These are phyloP conservation scores for Kazachstania taianensis DNA, from an alignment of 805 yeast genomes.

Conservation along the genomic window DNA sequence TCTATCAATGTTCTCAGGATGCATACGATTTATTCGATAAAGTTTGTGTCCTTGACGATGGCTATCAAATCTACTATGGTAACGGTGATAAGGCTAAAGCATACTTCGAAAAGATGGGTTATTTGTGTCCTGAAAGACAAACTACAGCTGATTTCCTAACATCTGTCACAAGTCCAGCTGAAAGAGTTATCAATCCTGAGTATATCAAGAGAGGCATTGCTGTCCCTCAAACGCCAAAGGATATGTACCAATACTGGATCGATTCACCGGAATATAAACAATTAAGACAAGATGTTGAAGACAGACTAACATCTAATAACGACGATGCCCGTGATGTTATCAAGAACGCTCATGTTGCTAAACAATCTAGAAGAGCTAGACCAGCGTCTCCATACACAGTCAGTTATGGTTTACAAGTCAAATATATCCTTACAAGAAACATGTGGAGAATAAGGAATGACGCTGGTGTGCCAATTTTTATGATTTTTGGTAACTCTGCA, in stretches of 20 bases:
- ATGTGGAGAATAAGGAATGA: slow-evolving; percentile 41
- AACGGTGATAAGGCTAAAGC: slow-evolving; percentile 41
- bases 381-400: slow-evolving; percentile 42
- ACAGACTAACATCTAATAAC: slow-evolving; percentile 27
- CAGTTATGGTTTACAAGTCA: slow-evolving; percentile 43
- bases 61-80: slow-evolving; percentile 58
- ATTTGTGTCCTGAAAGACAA: slow-evolving; percentile 51
- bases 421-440: slow-evolving; percentile 37
- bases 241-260: slow-evolving; percentile 52
- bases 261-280: slow-evolving; percentile 36
- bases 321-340: slow-evolving; percentile 13
- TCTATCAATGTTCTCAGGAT: slow-evolving; percentile 60
- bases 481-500: slow-evolving; percentile 36
- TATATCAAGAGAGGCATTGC: slow-evolving; percentile 35
- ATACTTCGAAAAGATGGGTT: slow-evolving; percentile 62
- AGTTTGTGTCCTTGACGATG: slow-evolving; percentile 49
- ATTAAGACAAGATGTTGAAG: slow-evolving; percentile 38
- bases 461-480: slow-evolving; percentile 36
- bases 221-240: slow-evolving; percentile 54
- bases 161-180: slow-evolving; percentile 58
- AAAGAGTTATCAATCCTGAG: slow-evolving; percentile 33
- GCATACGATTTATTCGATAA: slow-evolving; percentile 56
- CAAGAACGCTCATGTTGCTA: slow-evolving; percentile 38
- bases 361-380: slow-evolving; percentile 40
- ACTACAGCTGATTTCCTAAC: slow-evolving; percentile 68